Evolutionary conservation across 1,139 yeast species (phyloP), one percentile per base, ranked within the genome.

Genomic region (Suhomyces panamericanus): DNA sequence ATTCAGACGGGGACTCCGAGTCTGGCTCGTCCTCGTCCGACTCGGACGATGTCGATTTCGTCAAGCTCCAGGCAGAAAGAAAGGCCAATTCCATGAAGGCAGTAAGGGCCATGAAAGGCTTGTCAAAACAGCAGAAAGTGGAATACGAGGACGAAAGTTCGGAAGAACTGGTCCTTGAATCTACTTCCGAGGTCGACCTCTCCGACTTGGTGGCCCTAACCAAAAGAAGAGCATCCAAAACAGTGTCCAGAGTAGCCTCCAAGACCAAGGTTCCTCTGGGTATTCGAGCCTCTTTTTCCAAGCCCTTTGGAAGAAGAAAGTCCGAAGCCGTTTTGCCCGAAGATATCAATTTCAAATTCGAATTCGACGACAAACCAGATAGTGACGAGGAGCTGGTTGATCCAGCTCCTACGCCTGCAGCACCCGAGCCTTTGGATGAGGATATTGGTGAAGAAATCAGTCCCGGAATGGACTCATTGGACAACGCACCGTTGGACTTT

Each of bases 11-110:
- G 26, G 70, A 65, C 22, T 66, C 61, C 14, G 64, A 57, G 17
- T 56, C 50, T 15, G 62, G 60, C 28, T 62, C 62, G 8, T 76
- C 83, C 4, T 78, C 83, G 12, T 85, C 82, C 51, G 90, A 84
- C 53, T 81, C 81, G 30, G 84, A 81, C 53, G 84, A 81, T 53
- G 81, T 84, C 4, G 93, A 85, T 62, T 84, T 83, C 58, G 86
- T 85, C 13, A 80, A 78, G 60, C 65, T 85, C 48, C 86, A 86
- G 36, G 87, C 84, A 8, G 85, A 83, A 57, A 72, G 81, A 51
- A 81, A 84, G 62, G 80, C 79, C 29, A 73, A 70, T 43, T 73
- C 82, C 1, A 64, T 77, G 69, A 73, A 77, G 51, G 77, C 78
- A 0, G 77, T 72, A 15, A 68, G 77, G 47, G 79, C 78, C 6